Percentiles rank a stretch among this genome's conserved stretches.
These are phyloP conservation scores for Beta corolliflora DNA, from an alignment of 179 eudicot genomes.

Conservation along the genomic window DNA sequence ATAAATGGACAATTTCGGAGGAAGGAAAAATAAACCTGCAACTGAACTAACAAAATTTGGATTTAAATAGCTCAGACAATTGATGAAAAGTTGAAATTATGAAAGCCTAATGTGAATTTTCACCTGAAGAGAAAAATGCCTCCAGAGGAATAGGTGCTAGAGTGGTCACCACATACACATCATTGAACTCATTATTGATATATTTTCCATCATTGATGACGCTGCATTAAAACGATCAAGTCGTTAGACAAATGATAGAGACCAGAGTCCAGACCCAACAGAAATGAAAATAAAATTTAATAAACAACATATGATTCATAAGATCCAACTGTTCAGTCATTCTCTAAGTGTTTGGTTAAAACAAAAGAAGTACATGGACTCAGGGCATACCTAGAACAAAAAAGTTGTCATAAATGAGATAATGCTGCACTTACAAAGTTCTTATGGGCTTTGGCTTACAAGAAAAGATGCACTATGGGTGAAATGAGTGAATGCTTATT, in stretches of 20 bases:
- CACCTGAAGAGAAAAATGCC: slow-evolving; percentile 95
- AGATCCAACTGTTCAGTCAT: neutral
- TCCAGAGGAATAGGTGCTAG: slow-evolving; percentile 79
- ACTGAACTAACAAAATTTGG: neutral
- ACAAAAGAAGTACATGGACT: neutral
- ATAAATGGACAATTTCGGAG: neutral
- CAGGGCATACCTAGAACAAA: neutral
- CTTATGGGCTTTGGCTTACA: no score
- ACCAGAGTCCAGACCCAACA: neutral
- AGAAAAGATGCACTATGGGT: no score
- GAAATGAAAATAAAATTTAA: neutral
- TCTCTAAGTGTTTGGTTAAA: neutral
- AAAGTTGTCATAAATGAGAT: no score
- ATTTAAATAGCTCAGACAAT: neutral
- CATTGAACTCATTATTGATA: slow-evolving; percentile 87
- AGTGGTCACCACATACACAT: slow-evolving; percentile 92
- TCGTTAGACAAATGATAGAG: neutral
- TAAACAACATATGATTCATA: neutral
- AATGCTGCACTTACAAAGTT: no score
- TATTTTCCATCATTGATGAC: slow-evolving; percentile 71
- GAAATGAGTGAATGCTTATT: no score
- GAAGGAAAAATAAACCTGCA: neutral
- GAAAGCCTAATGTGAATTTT: slow-evolving; percentile 20
- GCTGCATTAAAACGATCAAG: slow-evolving; percentile 45
- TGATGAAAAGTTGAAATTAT: neutral